Evolutionary conservation across 2,329 filamentous ascomycete genomes (phyloP).

Genomic region (Rhinocladiella similis): DNA sequence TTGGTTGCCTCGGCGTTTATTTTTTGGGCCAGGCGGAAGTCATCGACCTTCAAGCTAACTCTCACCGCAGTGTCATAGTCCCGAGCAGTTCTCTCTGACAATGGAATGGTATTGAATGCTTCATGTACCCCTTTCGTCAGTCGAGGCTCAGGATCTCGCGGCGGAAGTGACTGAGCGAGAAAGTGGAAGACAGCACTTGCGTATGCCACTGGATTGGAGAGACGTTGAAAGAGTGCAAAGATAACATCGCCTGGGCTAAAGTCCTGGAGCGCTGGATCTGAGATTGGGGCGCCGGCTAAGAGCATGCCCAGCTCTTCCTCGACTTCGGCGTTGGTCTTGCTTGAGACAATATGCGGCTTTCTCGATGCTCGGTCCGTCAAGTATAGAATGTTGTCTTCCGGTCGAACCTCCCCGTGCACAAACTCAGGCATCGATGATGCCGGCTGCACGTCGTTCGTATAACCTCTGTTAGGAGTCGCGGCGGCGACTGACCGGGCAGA

Average conservation of each 20-base stretch:
- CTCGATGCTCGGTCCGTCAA: background rate
- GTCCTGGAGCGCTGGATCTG: no score
- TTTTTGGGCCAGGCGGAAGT: slow-evolving; percentile 33
- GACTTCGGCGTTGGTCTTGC: background rate
- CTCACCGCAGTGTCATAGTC: slow-evolving; percentile 45
- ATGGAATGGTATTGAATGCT: slow-evolving; percentile 48
- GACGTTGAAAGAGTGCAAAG: slow-evolving; percentile 14
- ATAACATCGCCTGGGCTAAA: slow-evolving; percentile 1
- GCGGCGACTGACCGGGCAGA: background rate
- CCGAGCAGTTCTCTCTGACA: slow-evolving; percentile 37
- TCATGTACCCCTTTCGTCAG: slow-evolving; percentile 13
- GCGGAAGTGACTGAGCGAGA: slow-evolving; percentile 4
- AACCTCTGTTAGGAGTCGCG: background rate
- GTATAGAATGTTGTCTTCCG: background rate
- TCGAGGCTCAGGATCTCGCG: background rate
- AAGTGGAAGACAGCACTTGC: slow-evolving; percentile 16
- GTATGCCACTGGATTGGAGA: slow-evolving; percentile 9
- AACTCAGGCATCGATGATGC: background rate
- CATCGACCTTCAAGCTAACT: slow-evolving; percentile 14
- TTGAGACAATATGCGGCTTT: background rate
- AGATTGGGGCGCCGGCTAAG: background rate
- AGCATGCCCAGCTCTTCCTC: slow-evolving; percentile 8
- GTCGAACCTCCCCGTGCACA: background rate
- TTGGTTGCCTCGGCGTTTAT: slow-evolving; percentile 44
- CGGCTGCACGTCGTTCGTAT: background rate